phyloP scores from a whole-genome alignment of 2,329 filamentous ascomycete genomes.

The Cercospora zeina region DNA sequence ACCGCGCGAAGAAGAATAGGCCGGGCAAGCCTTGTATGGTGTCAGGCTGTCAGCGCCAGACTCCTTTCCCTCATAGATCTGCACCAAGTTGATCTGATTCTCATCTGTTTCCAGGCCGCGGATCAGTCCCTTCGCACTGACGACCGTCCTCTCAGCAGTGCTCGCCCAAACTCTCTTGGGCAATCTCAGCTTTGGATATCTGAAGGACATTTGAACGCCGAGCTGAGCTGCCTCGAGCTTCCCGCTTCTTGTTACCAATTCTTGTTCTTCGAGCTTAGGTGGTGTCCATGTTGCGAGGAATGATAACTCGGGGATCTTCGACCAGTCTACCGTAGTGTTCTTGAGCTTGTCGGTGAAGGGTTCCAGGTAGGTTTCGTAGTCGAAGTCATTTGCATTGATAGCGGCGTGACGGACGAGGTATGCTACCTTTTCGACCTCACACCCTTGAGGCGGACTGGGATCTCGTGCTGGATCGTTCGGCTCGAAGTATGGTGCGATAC shows the following conservation, averaged over 20 bases:
- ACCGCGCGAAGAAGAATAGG: conserved; percentile 60
- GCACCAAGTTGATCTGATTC: conserved; percentile 57
- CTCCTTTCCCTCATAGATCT: conserved; percentile 58
- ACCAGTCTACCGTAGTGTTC: conserved; percentile 62
- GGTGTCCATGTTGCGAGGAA: conserved; percentile 60
- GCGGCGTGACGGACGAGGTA: conserved; percentile 55
- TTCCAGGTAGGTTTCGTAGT: conserved; percentile 54
- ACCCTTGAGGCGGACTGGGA: conserved; percentile 52
- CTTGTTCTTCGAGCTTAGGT: conserved; percentile 56
- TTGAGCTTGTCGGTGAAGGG: conserved; percentile 58
- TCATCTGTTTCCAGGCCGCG: conserved; percentile 56
- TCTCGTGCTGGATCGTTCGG: conserved; percentile 50
- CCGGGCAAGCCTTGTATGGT: conserved; percentile 65
- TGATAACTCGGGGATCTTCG: conserved; percentile 54
- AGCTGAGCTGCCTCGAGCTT: conserved; percentile 61
- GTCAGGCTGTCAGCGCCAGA: conserved; percentile 62
- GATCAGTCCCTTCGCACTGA: conserved; percentile 60
- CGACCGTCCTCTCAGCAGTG: conserved; percentile 61
- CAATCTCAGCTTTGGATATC: conserved; percentile 57
- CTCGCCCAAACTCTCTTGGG: conserved; percentile 62
- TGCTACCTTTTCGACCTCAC: conserved; percentile 52
- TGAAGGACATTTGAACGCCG: conserved; percentile 59
- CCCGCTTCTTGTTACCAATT: conserved; percentile 63
- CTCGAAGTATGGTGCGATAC: conserved; percentile 54
- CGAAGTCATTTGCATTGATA: conserved; percentile 56